Percentiles rank a stretch among this genome's conserved stretches.
Conservation (phyloP, 2,329 filamentous ascomycete species). For the Macrophomina phaseolina region DNA sequence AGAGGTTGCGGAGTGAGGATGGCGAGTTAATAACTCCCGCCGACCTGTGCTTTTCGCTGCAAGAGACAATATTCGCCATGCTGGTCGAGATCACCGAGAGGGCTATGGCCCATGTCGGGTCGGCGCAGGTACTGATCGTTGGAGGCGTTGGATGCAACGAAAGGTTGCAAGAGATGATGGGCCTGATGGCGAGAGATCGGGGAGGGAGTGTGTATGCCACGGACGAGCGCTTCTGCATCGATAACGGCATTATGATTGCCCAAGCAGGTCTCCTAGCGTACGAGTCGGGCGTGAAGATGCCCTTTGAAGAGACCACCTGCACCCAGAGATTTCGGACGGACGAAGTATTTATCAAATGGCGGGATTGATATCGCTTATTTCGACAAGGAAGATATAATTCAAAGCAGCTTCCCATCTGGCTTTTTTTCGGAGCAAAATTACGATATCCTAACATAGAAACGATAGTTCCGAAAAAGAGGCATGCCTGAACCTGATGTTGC, state of each 20-base stretch:
- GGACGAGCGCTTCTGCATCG: conserved; percentile 97
- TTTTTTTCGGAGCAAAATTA: background rate
- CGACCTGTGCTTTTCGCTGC: conserved; percentile 91
- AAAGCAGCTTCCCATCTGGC: background rate
- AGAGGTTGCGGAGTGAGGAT: conserved; percentile 49
- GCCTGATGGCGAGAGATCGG: conserved; percentile 85
- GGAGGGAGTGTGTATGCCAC: conserved; percentile 93
- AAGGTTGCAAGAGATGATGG: conserved; percentile 98
- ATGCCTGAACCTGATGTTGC: too few relatives aligned
- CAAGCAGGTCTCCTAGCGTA: conserved; percentile 90
- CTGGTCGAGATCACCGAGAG: conserved; percentile 97
- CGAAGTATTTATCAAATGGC: conserved; percentile 57
- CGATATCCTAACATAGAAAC: conserved; percentile 7
- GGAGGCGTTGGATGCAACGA: conserved; percentile 96
- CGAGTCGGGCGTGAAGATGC: conserved; percentile 77
- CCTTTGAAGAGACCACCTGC: conserved; percentile 78
- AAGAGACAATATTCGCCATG: conserved; percentile 97
- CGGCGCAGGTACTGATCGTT: conserved; percentile 88
- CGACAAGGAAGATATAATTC: background rate
- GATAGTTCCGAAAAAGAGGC: background rate
- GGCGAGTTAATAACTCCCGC: conserved; percentile 72
- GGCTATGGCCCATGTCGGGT: conserved; percentile 97
- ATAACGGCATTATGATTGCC: conserved; percentile 99
- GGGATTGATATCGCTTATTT: conserved; percentile 42
- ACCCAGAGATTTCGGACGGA: conserved; percentile 59